Evolutionary conservation across 176 grass and related monocot genomes (phyloP), one percentile per base, ranked within the genome.

Genomic region (Carex scoparia): DNA sequence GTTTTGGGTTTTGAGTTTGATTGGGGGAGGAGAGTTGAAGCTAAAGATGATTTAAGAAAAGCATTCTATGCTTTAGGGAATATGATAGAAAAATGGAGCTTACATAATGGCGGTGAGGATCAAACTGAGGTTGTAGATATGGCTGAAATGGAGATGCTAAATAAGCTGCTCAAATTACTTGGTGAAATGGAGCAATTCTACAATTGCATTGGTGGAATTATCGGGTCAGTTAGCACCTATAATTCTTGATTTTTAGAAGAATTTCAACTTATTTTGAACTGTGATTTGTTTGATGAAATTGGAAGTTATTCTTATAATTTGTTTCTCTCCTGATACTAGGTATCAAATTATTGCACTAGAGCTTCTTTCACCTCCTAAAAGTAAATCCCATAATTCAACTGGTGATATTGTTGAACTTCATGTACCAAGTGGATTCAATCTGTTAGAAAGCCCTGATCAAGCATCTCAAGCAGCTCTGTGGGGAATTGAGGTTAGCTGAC

Each of bases 121-220:
- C 59, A 23, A 33, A 65, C 68, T 81, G 74, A 88, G 27, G 76
- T 83, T 58, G 40, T 65, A 37, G 32, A 55, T 82, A 55, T 73
- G 61, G 61, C 6, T 32, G 89, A 90, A 8, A 85, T 84, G 85
- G 83, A 86, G 57, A 81, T 85, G 87, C 87, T 95, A 14, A 74
- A 80, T 16, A 88, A 66, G 35, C 86, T 98, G 87, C 93, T 98
- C 37, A 93, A 92, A 44, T 91, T 89, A 79, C 88, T 98, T 7
- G 77, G 70, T 6, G 91, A 86, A 86, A 89, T 95, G 55, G 93
- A 98, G 28, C 81, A 90, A 68, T 98, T 98, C 71, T 94, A 98
- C 12, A 85, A 93, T 81, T 98, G 91, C 89, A 94, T 98, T 79
- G 95, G 95, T 33, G 95, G 95, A 40, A 95, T 98, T 84, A 89